phyloP scores from a whole-genome alignment of 768 basidiomycete genomes.

The Auricularia sp. region DNA sequence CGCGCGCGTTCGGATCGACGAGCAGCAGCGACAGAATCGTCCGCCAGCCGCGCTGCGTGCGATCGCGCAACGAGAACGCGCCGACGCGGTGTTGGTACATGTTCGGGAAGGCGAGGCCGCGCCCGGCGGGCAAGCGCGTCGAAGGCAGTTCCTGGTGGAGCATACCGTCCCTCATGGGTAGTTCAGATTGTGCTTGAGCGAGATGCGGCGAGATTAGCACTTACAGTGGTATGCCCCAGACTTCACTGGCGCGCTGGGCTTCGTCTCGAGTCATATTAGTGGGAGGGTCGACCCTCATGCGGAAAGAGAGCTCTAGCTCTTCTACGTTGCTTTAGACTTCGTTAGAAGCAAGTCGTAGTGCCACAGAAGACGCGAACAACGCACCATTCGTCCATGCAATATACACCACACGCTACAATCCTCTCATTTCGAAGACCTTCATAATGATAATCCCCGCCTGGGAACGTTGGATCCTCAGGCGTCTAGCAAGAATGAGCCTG shows the following conservation, averaged over 20 bases:
- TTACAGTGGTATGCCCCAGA: conserved; percentile 19
- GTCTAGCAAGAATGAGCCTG: neutral
- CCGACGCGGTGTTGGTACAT: conserved; percentile 32
- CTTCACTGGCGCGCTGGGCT: conserved; percentile 12
- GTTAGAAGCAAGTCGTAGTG: neutral
- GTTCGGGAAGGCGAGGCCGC: conserved; percentile 34
- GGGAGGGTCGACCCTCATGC: neutral
- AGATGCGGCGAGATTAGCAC: conserved; percentile 3
- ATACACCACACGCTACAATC: neutral
- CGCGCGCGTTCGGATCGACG: conserved; percentile 47
- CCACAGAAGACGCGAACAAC: neutral
- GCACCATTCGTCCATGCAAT: neutral
- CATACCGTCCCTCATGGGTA: conserved; percentile 20
- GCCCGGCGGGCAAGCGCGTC: conserved; percentile 16
- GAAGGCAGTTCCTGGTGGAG: conserved; percentile 25
- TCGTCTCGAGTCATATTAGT: neutral
- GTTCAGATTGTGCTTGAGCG: neutral
- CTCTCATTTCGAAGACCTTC: neutral
- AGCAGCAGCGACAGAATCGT: conserved; percentile 35
- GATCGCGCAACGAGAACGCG: conserved; percentile 28
- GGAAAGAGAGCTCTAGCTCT: neutral
- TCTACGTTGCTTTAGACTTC: neutral
- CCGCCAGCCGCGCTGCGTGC: conserved; percentile 27
- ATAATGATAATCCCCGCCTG: neutral
- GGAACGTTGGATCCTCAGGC: neutral